These are phyloP conservation scores for Prorocentrum cordatum DNA, from an alignment of 169 alveolate species.

Conservation along the genomic window DNA sequence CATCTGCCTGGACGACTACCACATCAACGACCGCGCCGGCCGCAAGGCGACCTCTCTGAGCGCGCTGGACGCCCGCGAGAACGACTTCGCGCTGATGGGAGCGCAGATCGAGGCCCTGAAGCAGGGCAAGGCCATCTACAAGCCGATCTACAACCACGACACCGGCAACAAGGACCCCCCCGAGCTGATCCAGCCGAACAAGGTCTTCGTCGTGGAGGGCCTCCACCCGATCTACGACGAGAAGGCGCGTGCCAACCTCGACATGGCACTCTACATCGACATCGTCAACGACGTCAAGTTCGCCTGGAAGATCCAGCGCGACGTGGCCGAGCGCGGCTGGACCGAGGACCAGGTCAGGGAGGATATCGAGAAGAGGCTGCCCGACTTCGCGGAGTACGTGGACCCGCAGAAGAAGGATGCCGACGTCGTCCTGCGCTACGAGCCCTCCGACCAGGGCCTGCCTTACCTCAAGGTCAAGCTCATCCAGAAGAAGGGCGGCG, in stretches of 20 bases:
- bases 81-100: constrained; percentile 62
- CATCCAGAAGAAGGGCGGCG: constrained; percentile 16
- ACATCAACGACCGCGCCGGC: constrained; percentile 68
- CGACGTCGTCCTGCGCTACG: not conserved
- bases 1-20: constrained; percentile 58
- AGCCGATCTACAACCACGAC: constrained; percentile 69
- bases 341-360: constrained; percentile 59
- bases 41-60: constrained; percentile 55
- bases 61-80: constrained; percentile 54
- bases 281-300: not conserved
- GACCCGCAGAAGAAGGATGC: constrained; percentile 33
- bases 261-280: constrained; percentile 61
- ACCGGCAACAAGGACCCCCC: constrained; percentile 66
- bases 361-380: constrained; percentile 64
- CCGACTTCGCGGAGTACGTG: constrained; percentile 61
- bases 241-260: constrained; percentile 42
- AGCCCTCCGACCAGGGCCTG: constrained; percentile 63
- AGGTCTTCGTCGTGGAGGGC: constrained; percentile 43
- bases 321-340: constrained; percentile 67
- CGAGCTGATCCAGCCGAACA: constrained; percentile 67
- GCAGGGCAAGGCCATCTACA: constrained; percentile 54
- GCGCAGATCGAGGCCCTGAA: constrained; percentile 64
- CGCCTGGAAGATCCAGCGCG: constrained; percentile 35
- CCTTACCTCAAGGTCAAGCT: constrained; percentile 17
- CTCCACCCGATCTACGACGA: constrained; percentile 64